Evolutionary conservation across 2,329 filamentous ascomycete genomes (phyloP), one percentile per base, ranked within the genome.

Genomic region (Fusarium globosum): DNA sequence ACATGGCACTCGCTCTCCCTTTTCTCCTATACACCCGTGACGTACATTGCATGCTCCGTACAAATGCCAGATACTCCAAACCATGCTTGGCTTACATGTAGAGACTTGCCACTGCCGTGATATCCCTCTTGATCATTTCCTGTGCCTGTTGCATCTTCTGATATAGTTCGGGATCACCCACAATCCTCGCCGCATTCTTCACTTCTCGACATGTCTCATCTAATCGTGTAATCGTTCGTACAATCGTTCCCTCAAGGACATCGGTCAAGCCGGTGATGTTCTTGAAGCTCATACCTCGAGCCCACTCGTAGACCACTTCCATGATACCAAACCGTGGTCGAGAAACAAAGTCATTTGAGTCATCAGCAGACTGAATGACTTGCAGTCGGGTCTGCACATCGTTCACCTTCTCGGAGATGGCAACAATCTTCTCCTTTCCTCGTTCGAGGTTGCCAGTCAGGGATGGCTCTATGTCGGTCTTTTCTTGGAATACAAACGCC

Each of bases 231-330:
- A 99, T 98, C 5, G 96, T 96, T 59, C 96, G 88, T 53, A 99
- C 96, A 83, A 99, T 98, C 1, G 96, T 98, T 3, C 96, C 96
- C 83, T 99, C 96, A 78, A 98, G 90, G 65, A 99, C 95, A 81
- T 98, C 96, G 13, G 96, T 99, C 80, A 99, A 85, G 75, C 96
- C 93, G 0, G 96, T 98, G 76, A 99, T 99, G 74, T 96, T 96
- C 83, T 97, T 97, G 87, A 99, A 99, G 59, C 94, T 96, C 94
- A 98, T 98, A 33, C 96, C 96, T 56, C 94, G 88, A 15, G 96
- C 96, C 96, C 96, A 99, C 82, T 99, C 96, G 81, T 98, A 98
- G 39, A 99, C 97, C 0, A 99, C 96, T 82, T 99, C 96, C 81
- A 97, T 95, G 63, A 99, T 88, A 3, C 96, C 96, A 80, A 99